Evolutionary conservation across 2,329 filamentous ascomycete species (phyloP), one percentile per base, ranked within the genome.

Genomic region (Calonectria multiphialidica): DNA sequence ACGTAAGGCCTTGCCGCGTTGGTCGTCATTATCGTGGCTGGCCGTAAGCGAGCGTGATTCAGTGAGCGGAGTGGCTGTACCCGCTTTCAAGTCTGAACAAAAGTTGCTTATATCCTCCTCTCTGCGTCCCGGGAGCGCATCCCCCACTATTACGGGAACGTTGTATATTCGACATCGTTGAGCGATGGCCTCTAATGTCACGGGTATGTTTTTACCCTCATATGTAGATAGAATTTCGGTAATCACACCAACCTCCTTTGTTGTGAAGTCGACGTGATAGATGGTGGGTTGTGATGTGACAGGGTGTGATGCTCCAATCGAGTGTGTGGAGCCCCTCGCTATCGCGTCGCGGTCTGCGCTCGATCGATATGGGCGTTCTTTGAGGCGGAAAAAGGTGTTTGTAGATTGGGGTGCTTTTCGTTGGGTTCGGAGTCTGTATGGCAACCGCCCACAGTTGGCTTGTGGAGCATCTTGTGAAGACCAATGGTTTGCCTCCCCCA

Each of bases 221-320:
- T 74, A 73, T 8, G 28, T 63, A 6, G 73, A 74, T n/a, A 82
- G 55, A 6, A 69, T 66, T n/a, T 68, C 65, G 21, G 78, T 68
- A 21, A 84, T 79, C 18, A 76, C 30, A 33, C 69, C 66, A 10
- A 86, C 74, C 70, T 89, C 88, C 1, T 82, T 79, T 0, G 72
- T 50, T 0, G 81, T 81, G 49, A 89, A 88, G 75, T 89, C 88
- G 8, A 88, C 86, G 72, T 89, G 88, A 21, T 87, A 82, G 0
- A 82, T 75, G 3, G 50, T 61, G 18, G 75, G 76, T 10, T 75
- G 59, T 9, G 67, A 49, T 12, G 45, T 28, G 21, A 66, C 49
- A 21, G 72, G 66, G 12, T 23, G 66, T 45, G 47, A 37, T 5
- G 59, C 30, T 8, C 45, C 68, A 40, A 77, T 21, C 1, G 63